phyloP scores from a whole-genome alignment of 2,329 filamentous ascomycete species.

The Exophiala mesophila region DNA sequence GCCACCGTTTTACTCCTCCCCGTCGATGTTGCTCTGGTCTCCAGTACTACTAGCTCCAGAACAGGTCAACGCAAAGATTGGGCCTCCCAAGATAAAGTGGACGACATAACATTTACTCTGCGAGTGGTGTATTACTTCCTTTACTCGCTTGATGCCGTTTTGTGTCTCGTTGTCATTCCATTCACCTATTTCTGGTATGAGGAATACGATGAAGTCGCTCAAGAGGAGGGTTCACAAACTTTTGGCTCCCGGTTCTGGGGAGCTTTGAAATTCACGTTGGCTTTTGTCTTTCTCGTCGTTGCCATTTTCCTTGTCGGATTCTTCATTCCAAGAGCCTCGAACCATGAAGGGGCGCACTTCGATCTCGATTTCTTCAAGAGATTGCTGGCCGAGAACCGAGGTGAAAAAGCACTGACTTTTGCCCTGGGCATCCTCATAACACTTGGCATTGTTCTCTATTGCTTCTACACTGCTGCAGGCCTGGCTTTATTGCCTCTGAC shows the following conservation, averaged over 20 bases:
- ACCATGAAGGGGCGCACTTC: conserved; percentile 60
- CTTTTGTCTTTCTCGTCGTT: conserved; percentile 69
- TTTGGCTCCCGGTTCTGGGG: conserved; percentile 67
- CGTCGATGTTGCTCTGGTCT: conserved; percentile 91
- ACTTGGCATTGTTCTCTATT: conserved; percentile 77
- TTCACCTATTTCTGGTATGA: conserved; percentile 99
- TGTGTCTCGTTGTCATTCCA: conserved; percentile 84
- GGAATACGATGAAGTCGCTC: conserved; percentile 88
- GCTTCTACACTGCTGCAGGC: conserved; percentile 82
- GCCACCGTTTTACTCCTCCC: conserved; percentile 89
- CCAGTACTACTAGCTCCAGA: conserved; percentile 71
- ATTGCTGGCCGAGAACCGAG: conserved; percentile 73
- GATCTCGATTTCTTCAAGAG: conserved; percentile 91
- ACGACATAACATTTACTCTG: conserved; percentile 72
- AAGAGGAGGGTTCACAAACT: conserved; percentile 71
- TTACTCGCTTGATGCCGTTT: conserved; percentile 83
- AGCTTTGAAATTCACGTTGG: conserved; percentile 86
- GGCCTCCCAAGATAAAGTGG: conserved; percentile 77
- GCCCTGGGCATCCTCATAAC: conserved; percentile 82
- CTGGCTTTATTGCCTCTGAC: conserved; percentile 83
- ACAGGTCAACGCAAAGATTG: conserved; percentile 86
- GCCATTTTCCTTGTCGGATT: conserved; percentile 87
- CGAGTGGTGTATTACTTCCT: conserved; percentile 88
- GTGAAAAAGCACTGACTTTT: conserved; percentile 89
- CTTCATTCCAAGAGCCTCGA: conserved; percentile 77